Evolutionary conservation across 148 eudicot genomes (phyloP).

Genomic region (Suaeda aralocaspica): DNA sequence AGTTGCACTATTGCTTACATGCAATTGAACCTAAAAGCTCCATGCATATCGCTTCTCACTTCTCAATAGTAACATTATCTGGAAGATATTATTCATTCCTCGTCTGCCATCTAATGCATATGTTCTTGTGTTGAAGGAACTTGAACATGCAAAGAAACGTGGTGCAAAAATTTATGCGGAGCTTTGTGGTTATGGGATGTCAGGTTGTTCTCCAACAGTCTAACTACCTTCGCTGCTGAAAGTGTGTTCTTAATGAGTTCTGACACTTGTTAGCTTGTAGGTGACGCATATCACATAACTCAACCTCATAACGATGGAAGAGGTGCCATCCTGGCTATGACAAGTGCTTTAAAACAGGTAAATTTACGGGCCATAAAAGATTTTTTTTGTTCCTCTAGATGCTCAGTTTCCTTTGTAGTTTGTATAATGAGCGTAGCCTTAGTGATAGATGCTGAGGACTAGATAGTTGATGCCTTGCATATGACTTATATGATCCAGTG

Average conservation of each 20-base stretch:
- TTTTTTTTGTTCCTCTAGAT: neutral
- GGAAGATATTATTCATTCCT: neutral
- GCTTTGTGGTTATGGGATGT: conserved; percentile 89
- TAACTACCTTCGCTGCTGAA: neutral
- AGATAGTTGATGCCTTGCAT: neutral
- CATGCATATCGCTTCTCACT: neutral
- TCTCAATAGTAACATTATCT: neutral
- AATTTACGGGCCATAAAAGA: neutral
- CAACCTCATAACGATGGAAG: conserved; percentile 90
- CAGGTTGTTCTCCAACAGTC: conserved; percentile 63
- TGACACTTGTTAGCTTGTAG: conserved; percentile 31
- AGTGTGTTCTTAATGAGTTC: conserved; percentile 3
- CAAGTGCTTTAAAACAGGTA: conserved; percentile 85
- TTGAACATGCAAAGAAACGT: conserved; percentile 78
- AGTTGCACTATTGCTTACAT: neutral
- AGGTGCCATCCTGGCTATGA: conserved; percentile 96
- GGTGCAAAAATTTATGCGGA: conserved; percentile 93
- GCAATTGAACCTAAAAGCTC: neutral
- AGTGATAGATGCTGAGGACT: neutral
- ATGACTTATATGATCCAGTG: neutral
- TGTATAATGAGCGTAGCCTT: neutral
- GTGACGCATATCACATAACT: conserved; percentile 94
- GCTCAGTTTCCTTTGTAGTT: neutral
- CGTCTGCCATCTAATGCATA: neutral
- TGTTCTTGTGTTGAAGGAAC: conserved; percentile 49